phyloP scores from a whole-genome alignment of 2,329 filamentous ascomycete genomes.

The Diplodia corticola region DNA sequence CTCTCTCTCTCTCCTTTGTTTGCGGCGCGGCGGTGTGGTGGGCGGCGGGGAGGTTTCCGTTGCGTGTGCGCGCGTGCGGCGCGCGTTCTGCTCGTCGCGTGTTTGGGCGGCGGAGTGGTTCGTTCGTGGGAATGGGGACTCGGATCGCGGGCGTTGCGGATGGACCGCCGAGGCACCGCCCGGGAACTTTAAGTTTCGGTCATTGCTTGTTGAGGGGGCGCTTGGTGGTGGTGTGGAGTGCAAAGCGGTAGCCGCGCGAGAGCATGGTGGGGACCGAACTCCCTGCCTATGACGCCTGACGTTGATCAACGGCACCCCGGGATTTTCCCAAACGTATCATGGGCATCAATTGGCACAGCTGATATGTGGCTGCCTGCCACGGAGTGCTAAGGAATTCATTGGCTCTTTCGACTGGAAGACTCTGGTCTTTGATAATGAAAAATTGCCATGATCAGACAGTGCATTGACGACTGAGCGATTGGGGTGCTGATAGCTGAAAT shows the following conservation, averaged over 20 bases:
- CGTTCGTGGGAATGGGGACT: neutral
- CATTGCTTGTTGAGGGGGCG: slow-evolving; percentile 1
- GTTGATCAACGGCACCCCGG: slow-evolving; percentile 2
- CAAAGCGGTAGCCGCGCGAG: slow-evolving; percentile 2
- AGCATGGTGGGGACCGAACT: neutral
- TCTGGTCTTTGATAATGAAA: too few species aligned
- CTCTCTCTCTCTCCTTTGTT: neutral
- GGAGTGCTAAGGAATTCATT: too few species aligned
- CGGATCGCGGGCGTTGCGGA: neutral
- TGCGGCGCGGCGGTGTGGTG: neutral
- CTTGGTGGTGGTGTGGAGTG: neutral
- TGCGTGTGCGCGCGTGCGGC: neutral
- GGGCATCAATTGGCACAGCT: neutral
- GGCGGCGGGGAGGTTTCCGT: neutral
- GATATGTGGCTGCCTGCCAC: too few species aligned
- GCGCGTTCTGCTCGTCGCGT: neutral
- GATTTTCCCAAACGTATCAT: neutral
- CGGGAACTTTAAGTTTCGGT: neutral
- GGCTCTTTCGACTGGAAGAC: too few species aligned
- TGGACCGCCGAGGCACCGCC: slow-evolving; percentile 6
- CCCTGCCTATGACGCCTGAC: neutral
- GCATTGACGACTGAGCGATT: too few species aligned
- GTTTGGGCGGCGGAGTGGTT: neutral
- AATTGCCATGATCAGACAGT: too few species aligned
- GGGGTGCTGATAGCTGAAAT: too few species aligned